Evolutionary conservation across 2,329 filamentous ascomycete species (phyloP), one percentile per base, ranked within the genome.

Genomic region (Aspergillus transmontanensis): DNA sequence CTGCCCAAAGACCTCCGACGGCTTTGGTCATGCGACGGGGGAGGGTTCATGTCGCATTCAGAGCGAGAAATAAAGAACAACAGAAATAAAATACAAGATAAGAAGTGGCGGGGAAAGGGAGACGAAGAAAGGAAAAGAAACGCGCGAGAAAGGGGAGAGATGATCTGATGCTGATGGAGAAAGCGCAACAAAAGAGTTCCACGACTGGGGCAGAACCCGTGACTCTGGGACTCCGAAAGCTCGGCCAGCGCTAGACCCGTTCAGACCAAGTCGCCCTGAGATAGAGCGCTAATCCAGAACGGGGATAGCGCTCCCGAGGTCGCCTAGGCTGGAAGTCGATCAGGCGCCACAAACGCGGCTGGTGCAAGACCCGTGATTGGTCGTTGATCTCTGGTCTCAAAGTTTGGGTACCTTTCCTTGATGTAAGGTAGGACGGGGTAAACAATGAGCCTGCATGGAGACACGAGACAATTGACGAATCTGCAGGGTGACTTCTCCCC

Each of bases 1-100:
- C 75, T 78, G 56, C 76, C 76, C 66, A 75, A 69, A 30, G 76
- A 78, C 60, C 71, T 72, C 64, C 76, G 72, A 66, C 73, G 76
- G 58, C 65, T 67, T 57, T 72, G 72, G 62, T 79, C 73, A 64
- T 70, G 72, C 59, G 73, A 69, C 64, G 71, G 69, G 41, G 75
- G 70, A 57, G 71, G 73, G 66, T 77, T 75, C 77, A 80, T 79
- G 64, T 76, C 71, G 71, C 73, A 73, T 71, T 68, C 63, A 56
- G 65, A 36, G 65, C 58, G 57, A 48, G 51, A 53, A 43, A 32
- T 26, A 19, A 26, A 65, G 43, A 26, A 56, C 9, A 41, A 58
- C 4, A 6, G n/a, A 43, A 43, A 63, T 21, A 12, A 28, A 41
- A 19, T 21, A 46, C 41, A 56, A 39, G 50, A 56, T 56, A 56